Evolutionary conservation across 75 land plant genomes (phyloP).

Genomic region (Cupressus sempervirens): DNA sequence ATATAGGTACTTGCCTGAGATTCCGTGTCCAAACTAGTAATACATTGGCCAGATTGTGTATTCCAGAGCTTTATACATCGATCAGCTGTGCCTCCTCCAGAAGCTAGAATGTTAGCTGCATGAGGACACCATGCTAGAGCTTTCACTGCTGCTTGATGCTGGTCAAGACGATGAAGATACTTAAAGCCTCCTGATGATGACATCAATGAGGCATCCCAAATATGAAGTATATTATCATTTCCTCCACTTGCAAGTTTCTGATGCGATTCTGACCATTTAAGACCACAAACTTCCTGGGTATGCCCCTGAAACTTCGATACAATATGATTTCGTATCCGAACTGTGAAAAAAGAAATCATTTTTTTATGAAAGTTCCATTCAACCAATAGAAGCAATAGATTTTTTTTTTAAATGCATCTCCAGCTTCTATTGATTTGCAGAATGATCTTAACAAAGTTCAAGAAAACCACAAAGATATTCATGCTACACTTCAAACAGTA

Average conservation of each 20-base stretch:
- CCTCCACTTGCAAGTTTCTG: slow-evolving; percentile 71
- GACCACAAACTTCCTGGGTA: slow-evolving; percentile 53
- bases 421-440: background rate
- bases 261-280: slow-evolving; percentile 56
- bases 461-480: background rate
- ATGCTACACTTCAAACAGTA: background rate
- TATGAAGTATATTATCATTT: slow-evolving; percentile 67
- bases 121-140: slow-evolving; percentile 84
- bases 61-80: slow-evolving; percentile 78
- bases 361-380: slow-evolving; percentile 21
- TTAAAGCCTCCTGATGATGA: slow-evolving; percentile 38
- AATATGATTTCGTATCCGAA: slow-evolving; percentile 41
- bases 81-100: slow-evolving; percentile 76
- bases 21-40: slow-evolving; percentile 42
- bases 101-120: slow-evolving; percentile 51
- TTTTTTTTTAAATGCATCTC: background rate
- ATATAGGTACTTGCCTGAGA: slow-evolving; percentile 23
- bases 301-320: slow-evolving; percentile 35
- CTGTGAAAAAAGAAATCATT: slow-evolving; percentile 52
- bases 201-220: slow-evolving; percentile 51
- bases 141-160: slow-evolving; percentile 69
- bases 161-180: slow-evolving; percentile 59
- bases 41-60: slow-evolving; percentile 55
- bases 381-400: background rate
- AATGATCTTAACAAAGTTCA: too few relatives aligned